Percentiles rank a stretch among this genome's conserved stretches.
Conservation (phyloP, 768 basidiomycete species). For the Tylopilus balloui region DNA sequence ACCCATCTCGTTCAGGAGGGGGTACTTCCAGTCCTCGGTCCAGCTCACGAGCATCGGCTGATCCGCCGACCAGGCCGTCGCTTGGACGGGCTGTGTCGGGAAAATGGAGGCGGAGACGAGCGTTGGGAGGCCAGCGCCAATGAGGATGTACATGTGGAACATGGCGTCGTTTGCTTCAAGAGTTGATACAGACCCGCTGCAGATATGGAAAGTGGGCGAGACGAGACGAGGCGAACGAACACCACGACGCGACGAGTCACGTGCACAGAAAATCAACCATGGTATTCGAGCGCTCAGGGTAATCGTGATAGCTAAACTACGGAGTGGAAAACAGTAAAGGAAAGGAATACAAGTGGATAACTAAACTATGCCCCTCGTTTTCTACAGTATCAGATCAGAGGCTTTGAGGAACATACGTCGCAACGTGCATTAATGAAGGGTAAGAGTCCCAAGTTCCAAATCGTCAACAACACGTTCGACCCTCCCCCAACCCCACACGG, state of each 20-base stretch:
- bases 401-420: slow-evolving; percentile 2
- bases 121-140: slow-evolving; percentile 8
- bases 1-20: slow-evolving; percentile 41
- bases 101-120: slow-evolving; percentile 39
- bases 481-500: not conserved
- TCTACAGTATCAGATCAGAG: slow-evolving; percentile 10
- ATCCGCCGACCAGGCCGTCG: slow-evolving; percentile 44
- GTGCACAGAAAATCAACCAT: slow-evolving; percentile 26
- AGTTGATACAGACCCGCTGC: slow-evolving; percentile 30
- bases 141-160: slow-evolving; percentile 3
- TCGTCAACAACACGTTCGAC: not conserved
- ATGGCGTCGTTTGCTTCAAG: not conserved
- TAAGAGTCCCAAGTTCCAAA: slow-evolving; percentile 1
- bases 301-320: slow-evolving; percentile 10
- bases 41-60: slow-evolving; percentile 42
- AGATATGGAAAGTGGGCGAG: slow-evolving; percentile 1
- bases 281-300: slow-evolving; percentile 1
- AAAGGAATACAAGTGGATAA: slow-evolving; percentile 18
- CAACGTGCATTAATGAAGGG: slow-evolving; percentile 1
- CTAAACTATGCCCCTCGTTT: slow-evolving; percentile 16
- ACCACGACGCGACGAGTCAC: slow-evolving; percentile 23
- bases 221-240: not conserved
- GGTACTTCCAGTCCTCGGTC: slow-evolving; percentile 44
- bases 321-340: slow-evolving; percentile 4
- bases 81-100: slow-evolving; percentile 46